These are phyloP conservation scores for Priceomyces carsonii DNA, from an alignment of 805 yeast species.

Conservation along the genomic window DNA sequence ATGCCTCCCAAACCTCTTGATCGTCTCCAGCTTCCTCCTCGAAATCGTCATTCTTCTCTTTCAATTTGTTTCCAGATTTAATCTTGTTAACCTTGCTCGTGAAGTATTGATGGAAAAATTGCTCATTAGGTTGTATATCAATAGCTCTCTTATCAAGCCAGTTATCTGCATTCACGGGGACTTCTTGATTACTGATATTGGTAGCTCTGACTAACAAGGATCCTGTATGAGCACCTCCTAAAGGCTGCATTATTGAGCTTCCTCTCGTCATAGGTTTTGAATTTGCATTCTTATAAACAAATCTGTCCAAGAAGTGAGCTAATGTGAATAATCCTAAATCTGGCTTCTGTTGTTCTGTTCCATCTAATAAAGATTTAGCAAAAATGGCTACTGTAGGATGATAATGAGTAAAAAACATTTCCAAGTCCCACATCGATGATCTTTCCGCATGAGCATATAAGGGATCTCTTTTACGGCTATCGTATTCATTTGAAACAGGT, in stretches of 20 bases:
- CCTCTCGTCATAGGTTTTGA: slow-evolving; percentile 76
- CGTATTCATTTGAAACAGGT: slow-evolving; percentile 47
- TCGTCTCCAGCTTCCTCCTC: slow-evolving; percentile 52
- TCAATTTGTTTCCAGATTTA: slow-evolving; percentile 19
- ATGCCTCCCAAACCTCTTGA: slow-evolving; percentile 79
- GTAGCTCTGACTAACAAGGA: slow-evolving; percentile 69
- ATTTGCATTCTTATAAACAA: slow-evolving; percentile 91
- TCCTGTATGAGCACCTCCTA: slow-evolving; percentile 81
- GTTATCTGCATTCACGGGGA: slow-evolving; percentile 81
- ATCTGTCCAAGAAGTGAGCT: slow-evolving; percentile 89
- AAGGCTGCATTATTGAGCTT: slow-evolving; percentile 94
- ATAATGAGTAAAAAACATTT: slow-evolving; percentile 72
- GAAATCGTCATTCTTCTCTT: slow-evolving; percentile 22
- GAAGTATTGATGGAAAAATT: slow-evolving; percentile 86
- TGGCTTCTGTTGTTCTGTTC: slow-evolving; percentile 65
- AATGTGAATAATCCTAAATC: slow-evolving; percentile 87
- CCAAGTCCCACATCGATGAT: slow-evolving; percentile 85
- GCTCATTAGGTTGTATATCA: slow-evolving; percentile 82
- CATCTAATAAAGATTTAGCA: slow-evolving; percentile 62
- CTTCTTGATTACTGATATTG: slow-evolving; percentile 34
- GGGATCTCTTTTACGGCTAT: slow-evolving; percentile 92
- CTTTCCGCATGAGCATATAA: slow-evolving; percentile 79
- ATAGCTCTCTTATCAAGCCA: slow-evolving; percentile 70
- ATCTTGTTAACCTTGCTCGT: slow-evolving; percentile 52
- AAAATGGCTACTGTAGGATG: slow-evolving; percentile 90